phyloP scores from a whole-genome alignment of 1,284 basidiomycete species.

The Malassezia restricta region DNA sequence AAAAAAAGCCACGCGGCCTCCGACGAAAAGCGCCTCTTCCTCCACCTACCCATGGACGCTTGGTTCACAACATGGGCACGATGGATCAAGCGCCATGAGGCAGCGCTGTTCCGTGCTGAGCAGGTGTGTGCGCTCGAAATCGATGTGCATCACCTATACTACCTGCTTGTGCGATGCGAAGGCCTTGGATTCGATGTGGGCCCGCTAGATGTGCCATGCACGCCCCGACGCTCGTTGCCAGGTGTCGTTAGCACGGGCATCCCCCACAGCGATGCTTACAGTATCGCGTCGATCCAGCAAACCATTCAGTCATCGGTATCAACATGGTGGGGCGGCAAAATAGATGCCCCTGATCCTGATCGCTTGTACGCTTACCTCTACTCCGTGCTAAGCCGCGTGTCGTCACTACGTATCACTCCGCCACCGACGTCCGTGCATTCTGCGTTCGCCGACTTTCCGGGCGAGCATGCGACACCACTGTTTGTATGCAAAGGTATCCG shows the following conservation, averaged over 20 bases:
- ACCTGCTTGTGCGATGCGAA: slow-evolving; percentile 73
- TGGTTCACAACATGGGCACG: slow-evolving; percentile 30
- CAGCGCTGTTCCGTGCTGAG: slow-evolving; percentile 14
- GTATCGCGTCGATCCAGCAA: slow-evolving; percentile 63
- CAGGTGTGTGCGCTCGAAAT: slow-evolving; percentile 40
- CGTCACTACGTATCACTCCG: slow-evolving; percentile 52
- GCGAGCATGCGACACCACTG: slow-evolving; percentile 64
- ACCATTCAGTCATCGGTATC: slow-evolving; percentile 63
- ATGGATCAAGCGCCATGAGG: slow-evolving; percentile 29
- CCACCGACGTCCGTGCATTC: slow-evolving; percentile 50
- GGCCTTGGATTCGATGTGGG: slow-evolving; percentile 61
- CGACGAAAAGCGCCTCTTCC: not conserved
- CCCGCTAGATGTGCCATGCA: slow-evolving; percentile 59
- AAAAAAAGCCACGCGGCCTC: slow-evolving; percentile 2
- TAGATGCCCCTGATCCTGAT: slow-evolving; percentile 50
- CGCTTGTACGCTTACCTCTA: slow-evolving; percentile 66
- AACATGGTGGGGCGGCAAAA: slow-evolving; percentile 41
- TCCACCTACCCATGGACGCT: slow-evolving; percentile 14
- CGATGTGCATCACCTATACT: slow-evolving; percentile 73
- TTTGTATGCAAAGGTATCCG: slow-evolving; percentile 71
- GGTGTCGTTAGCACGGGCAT: not conserved
- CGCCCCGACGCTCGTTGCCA: slow-evolving; percentile 7
- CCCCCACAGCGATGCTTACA: slow-evolving; percentile 54
- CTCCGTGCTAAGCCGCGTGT: slow-evolving; percentile 74
- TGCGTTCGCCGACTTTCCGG: slow-evolving; percentile 58